These are phyloP conservation scores for Sporothrix dimorphospora DNA, from an alignment of 2,329 filamentous ascomycete species.

Conservation along the genomic window DNA sequence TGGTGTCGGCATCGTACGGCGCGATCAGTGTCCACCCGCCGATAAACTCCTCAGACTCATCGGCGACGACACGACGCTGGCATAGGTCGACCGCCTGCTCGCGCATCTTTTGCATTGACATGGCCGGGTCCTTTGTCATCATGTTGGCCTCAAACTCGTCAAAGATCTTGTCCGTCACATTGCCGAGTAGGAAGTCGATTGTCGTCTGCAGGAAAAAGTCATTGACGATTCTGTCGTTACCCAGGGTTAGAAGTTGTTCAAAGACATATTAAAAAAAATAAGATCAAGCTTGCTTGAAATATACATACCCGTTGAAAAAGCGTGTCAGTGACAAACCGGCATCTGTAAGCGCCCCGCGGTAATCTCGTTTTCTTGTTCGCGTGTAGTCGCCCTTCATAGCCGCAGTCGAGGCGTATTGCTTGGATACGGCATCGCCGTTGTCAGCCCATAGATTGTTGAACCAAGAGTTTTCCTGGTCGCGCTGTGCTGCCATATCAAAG, in stretches of 20 bases:
- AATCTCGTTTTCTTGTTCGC: conserved; percentile 84
- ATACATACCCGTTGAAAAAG: conserved; percentile 65
- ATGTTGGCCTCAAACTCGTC: conserved; percentile 93
- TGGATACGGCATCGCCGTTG: conserved; percentile 93
- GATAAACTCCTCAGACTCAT: conserved; percentile 81
- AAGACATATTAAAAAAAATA: conserved; percentile 32
- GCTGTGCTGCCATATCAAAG: conserved; percentile 72
- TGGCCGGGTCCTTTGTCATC: conserved; percentile 88
- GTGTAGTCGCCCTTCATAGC: conserved; percentile 98
- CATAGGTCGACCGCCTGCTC: conserved; percentile 90
- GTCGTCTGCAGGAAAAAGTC: conserved; percentile 96
- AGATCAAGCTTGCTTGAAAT: background rate
- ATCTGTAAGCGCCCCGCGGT: conserved; percentile 88
- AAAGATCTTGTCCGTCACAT: conserved; percentile 82
- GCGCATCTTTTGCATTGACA: conserved; percentile 81
- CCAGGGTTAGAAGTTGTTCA: conserved; percentile 20
- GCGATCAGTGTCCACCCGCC: conserved; percentile 88
- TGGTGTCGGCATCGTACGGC: conserved; percentile 68
- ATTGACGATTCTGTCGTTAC: conserved; percentile 80
- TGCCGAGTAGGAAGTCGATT: conserved; percentile 92
- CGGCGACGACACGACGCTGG: conserved; percentile 81
- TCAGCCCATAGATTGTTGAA: conserved; percentile 98
- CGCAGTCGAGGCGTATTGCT: conserved; percentile 93
- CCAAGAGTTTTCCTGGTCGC: conserved; percentile 82
- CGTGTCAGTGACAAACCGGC: conserved; percentile 84